phyloP scores from a whole-genome alignment of 257 asterid species.

The Cruciata laevipes region DNA sequence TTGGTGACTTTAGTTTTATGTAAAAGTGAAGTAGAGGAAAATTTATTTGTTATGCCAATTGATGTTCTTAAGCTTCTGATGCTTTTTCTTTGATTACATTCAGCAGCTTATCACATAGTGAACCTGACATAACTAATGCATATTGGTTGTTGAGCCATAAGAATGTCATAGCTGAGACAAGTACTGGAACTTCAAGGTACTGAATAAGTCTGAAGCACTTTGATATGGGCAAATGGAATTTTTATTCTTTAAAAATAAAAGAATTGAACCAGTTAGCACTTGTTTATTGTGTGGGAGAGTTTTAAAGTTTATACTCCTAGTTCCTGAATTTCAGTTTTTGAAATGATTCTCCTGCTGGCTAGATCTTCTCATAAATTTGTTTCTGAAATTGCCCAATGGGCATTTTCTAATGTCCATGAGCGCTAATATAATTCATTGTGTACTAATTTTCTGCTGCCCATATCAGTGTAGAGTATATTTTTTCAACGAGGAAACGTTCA shows the following conservation, averaged over 20 bases:
- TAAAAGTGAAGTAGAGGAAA: not conserved
- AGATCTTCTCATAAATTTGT: not conserved
- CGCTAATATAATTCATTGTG: not conserved
- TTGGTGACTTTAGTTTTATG: slow-evolving; percentile 5
- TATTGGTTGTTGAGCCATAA: slow-evolving; percentile 67
- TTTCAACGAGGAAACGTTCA: not conserved
- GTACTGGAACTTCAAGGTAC: slow-evolving; percentile 69
- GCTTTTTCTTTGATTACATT: slow-evolving; percentile 23
- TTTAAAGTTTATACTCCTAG: not conserved
- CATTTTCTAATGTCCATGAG: not conserved
- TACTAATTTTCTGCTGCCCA: not conserved
- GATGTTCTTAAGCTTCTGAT: slow-evolving; percentile 12
- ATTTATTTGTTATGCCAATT: not conserved
- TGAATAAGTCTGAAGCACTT: not conserved
- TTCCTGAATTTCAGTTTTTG: not conserved
- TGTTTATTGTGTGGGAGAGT: not conserved
- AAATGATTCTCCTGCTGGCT: not conserved
- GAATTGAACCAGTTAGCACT: not conserved
- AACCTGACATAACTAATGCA: slow-evolving; percentile 61
- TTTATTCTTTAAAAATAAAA: not conserved
- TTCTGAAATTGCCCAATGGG: not conserved
- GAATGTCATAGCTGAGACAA: slow-evolving; percentile 60
- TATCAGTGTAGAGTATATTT: slow-evolving; percentile 1
- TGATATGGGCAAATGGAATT: not conserved
- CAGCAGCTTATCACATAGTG: slow-evolving; percentile 79